Percentiles rank a stretch among this genome's conserved stretches.
These are phyloP conservation scores for Cladosporium halotolerans DNA, from an alignment of 2,329 filamentous ascomycete species.

Conservation along the genomic window DNA sequence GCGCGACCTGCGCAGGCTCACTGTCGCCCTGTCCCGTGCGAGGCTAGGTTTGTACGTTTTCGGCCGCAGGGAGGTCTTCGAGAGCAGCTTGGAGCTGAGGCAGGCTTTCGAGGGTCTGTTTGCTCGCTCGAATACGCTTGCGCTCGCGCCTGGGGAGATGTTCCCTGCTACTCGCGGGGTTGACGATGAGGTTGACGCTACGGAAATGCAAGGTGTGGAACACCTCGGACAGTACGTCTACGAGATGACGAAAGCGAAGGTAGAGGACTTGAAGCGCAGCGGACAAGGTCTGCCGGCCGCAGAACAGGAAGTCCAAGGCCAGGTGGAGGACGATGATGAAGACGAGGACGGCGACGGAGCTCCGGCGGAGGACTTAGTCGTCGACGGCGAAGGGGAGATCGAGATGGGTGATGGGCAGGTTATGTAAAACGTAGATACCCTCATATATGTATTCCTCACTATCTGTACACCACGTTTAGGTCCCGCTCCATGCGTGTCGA, in stretches of 20 bases:
- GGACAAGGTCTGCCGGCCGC: slow-evolving; percentile 23
- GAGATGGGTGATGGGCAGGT: slow-evolving; percentile 7
- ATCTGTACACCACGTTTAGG: background rate
- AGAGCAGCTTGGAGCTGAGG: slow-evolving; percentile 78
- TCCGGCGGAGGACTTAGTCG: slow-evolving; percentile 14
- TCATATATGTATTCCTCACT: slow-evolving; percentile 5
- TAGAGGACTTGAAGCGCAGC: slow-evolving; percentile 49
- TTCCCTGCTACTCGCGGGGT: slow-evolving; percentile 59
- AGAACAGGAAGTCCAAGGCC: slow-evolving; percentile 3
- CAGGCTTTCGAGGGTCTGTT: slow-evolving; percentile 78
- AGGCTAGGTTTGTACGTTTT: slow-evolving; percentile 88
- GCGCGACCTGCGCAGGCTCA: slow-evolving; percentile 85
- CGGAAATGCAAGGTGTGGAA: slow-evolving; percentile 82
- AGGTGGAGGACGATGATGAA: slow-evolving; percentile 22
- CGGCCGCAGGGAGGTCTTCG: slow-evolving; percentile 81
- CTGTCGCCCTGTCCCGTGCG: slow-evolving; percentile 87
- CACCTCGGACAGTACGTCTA: slow-evolving; percentile 94
- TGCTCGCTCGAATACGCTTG: slow-evolving; percentile 59
- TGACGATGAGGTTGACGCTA: slow-evolving; percentile 50
- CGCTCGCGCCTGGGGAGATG: slow-evolving; percentile 78
- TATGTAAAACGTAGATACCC: slow-evolving; percentile 7
- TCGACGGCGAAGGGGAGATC: slow-evolving; percentile 3
- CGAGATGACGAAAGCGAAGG: slow-evolving; percentile 80
- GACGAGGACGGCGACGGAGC: slow-evolving; percentile 28
- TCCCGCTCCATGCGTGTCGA: background rate